Conservation (phyloP, 768 basidiomycete species). For the Hericium erinaceus region DNA sequence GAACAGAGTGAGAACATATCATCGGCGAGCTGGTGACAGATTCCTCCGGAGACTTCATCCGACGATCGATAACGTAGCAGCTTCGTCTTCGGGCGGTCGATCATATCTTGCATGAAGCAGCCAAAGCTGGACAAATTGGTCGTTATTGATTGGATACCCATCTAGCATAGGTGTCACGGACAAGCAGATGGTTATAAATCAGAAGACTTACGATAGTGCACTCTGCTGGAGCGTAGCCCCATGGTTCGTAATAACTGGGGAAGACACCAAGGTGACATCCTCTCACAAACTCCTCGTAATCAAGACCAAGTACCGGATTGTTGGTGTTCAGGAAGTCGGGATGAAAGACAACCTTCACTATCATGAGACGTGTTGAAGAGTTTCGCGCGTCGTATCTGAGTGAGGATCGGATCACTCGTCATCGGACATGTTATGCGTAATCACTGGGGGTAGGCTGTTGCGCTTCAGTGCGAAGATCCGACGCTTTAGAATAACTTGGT, state of each 20-base stretch:
- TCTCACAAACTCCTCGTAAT: constrained; percentile 98
- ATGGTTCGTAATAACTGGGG: constrained; percentile 95
- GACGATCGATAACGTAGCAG: constrained; percentile 93
- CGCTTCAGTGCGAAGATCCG: constrained; percentile 95
- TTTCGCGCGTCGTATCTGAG: constrained; percentile 88
- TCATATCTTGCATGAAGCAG: constrained; percentile 97
- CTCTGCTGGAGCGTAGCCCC: constrained; percentile 96
- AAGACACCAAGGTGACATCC: constrained; percentile 98
- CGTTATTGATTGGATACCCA: constrained; percentile 97
- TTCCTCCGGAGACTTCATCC: constrained; percentile 83
- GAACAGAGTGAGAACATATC: constrained; percentile 66
- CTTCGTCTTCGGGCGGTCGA: constrained; percentile 91
- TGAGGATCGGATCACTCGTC: constrained; percentile 90
- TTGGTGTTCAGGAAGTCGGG: constrained; percentile 97
- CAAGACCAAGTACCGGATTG: constrained; percentile 93
- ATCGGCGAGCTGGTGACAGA: constrained; percentile 76
- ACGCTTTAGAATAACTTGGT: constrained; percentile 90
- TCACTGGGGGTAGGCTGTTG: constrained; percentile 84
- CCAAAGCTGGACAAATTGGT: constrained; percentile 98
- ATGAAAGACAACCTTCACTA: constrained; percentile 96
- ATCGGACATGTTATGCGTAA: constrained; percentile 99
- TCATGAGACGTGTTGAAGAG: constrained; percentile 85
- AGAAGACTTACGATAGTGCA: constrained; percentile 80
- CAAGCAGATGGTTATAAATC: not conserved
- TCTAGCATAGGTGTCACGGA: constrained; percentile 33